Percentiles rank a stretch among this genome's conserved stretches.
These are phyloP conservation scores for Calocybe indica DNA, from an alignment of 768 basidiomycete species.

Conservation along the genomic window DNA sequence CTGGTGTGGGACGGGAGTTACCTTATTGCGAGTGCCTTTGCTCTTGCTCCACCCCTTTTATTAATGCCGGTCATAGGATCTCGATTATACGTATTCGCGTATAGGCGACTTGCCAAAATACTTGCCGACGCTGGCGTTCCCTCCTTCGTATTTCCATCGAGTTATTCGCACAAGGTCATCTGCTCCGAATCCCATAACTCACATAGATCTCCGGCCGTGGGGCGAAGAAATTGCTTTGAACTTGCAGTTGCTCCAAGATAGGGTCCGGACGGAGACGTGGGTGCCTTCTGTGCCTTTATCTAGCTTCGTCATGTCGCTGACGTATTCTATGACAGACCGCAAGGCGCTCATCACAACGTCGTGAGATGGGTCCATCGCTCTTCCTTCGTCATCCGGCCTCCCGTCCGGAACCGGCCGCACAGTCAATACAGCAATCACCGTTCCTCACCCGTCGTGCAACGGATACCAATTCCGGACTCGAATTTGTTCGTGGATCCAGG, in stretches of 20 bases:
- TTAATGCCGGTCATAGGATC: slow-evolving; percentile 45
- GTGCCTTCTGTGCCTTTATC: slow-evolving; percentile 20
- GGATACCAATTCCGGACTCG: slow-evolving; percentile 50
- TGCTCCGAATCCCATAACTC: slow-evolving; percentile 55
- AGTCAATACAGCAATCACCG: slow-evolving; percentile 20
- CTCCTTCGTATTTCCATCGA: slow-evolving; percentile 87
- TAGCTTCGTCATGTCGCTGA: slow-evolving; percentile 4
- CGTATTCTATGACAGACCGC: slow-evolving; percentile 43
- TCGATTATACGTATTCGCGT: slow-evolving; percentile 76
- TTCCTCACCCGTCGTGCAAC: slow-evolving; percentile 14
- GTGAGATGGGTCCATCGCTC: slow-evolving; percentile 85
- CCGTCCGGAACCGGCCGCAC: slow-evolving; percentile 23
- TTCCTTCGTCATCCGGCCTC: slow-evolving; percentile 58
- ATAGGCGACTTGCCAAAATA: slow-evolving; percentile 77
- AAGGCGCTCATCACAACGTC: slow-evolving; percentile 73
- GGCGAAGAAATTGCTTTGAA: slow-evolving; percentile 70
- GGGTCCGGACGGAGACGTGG: slow-evolving; percentile 76
- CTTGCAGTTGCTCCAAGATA: slow-evolving; percentile 71
- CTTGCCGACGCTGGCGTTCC: slow-evolving; percentile 72
- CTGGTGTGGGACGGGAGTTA: slow-evolving; percentile 88
- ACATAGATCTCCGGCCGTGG: slow-evolving; percentile 76
- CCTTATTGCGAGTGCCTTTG: slow-evolving; percentile 59
- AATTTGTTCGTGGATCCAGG: slow-evolving; percentile 63
- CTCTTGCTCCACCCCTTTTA: slow-evolving; percentile 5
- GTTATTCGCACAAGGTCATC: slow-evolving; percentile 62